Evolutionary conservation across 177 flowering plant genomes (phyloP).

Genomic region (Vitis hybrid): DNA sequence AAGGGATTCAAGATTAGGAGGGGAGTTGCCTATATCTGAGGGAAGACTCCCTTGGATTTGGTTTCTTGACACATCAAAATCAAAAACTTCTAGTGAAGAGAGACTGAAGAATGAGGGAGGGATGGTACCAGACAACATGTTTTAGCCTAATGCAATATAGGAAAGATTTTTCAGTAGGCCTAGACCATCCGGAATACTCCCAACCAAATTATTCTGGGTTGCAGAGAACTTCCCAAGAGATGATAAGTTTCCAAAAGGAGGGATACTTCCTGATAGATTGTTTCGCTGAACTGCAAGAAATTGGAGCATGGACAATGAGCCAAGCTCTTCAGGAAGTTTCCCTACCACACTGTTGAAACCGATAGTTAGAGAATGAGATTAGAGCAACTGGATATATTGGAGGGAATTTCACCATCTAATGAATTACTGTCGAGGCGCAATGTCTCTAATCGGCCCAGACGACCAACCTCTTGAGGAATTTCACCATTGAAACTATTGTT

Average conservation of each 20-base stretch:
- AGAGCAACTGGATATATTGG: conserved; percentile 2
- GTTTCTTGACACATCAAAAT: conserved; percentile 8
- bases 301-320: conserved; percentile 11
- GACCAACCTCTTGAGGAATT: conserved; percentile 12
- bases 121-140: conserved; percentile 16
- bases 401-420: conserved; percentile 1
- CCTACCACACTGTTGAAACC: conserved; percentile 3
- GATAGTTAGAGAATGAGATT: neutral
- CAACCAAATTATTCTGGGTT: neutral
- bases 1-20: conserved; percentile 2
- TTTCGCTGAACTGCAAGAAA: neutral
- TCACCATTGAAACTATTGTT: conserved; percentile 7
- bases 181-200: neutral
- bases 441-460: neutral
- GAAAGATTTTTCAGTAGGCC: neutral
- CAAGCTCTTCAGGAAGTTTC: conserved; percentile 7
- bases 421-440: neutral
- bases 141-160: neutral
- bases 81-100: conserved; percentile 4
- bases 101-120: conserved; percentile 24
- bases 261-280: conserved; percentile 14
- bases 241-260: conserved; percentile 13
- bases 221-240: neutral
- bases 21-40: conserved; percentile 1
- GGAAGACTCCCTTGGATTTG: conserved; percentile 19